Percentiles rank a stretch among this genome's conserved stretches.
Evolutionary conservation across 2,329 filamentous ascomycete species (phyloP).

Genomic region (Pseudodiploospora longispora): DNA sequence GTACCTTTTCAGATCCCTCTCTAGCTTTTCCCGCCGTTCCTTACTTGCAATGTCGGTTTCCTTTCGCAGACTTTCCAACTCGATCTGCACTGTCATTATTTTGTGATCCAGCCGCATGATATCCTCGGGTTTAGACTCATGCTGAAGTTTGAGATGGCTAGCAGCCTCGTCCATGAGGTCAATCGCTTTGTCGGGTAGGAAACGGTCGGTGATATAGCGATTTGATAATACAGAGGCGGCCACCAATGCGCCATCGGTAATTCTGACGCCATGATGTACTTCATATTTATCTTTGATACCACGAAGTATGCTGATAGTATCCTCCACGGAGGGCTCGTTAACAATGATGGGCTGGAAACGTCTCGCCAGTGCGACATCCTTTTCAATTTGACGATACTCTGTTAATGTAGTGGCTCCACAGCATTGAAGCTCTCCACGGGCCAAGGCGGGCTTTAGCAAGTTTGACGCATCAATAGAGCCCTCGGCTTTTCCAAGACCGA

Average conservation of each 20-base stretch:
- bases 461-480: slow-evolving; percentile 96
- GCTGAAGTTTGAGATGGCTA: slow-evolving; percentile 80
- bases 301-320: slow-evolving; percentile 89
- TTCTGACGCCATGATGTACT: slow-evolving; percentile 91
- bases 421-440: slow-evolving; percentile 86
- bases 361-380: slow-evolving; percentile 85
- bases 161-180: slow-evolving; percentile 95
- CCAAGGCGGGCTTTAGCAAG: slow-evolving; percentile 86
- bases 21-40: slow-evolving; percentile 79
- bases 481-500: slow-evolving; percentile 90
- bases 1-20: slow-evolving; percentile 65
- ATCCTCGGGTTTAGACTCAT: slow-evolving; percentile 93
- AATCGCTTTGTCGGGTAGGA: slow-evolving; percentile 94
- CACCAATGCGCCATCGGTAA: slow-evolving; percentile 85
- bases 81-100: slow-evolving; percentile 96
- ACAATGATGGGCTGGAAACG: slow-evolving; percentile 92
- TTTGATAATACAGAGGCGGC: slow-evolving; percentile 89
- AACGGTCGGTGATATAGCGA: slow-evolving; percentile 92
- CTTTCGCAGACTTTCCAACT: slow-evolving; percentile 87
- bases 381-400: slow-evolving; percentile 91
- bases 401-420: slow-evolving; percentile 89
- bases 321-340: slow-evolving; percentile 82
- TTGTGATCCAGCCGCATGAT: slow-evolving; percentile 89
- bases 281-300: slow-evolving; percentile 98
- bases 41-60: slow-evolving; percentile 85